Percentiles rank a stretch among this genome's conserved stretches.
Conservation (phyloP, 73 alveolate genomes). For the Paramecium octaurelia region DNA sequence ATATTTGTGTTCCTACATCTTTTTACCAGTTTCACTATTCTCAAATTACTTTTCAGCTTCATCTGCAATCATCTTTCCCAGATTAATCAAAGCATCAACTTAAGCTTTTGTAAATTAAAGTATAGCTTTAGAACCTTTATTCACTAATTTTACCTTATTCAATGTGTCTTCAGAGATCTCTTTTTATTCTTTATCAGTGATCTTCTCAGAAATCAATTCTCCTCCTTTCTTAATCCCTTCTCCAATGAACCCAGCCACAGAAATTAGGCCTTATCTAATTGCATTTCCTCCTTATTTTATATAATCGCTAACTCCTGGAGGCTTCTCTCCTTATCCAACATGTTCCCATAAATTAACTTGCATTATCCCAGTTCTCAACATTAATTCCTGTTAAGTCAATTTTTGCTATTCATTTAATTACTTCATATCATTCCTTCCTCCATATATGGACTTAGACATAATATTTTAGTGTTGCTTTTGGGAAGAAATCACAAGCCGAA, state of each 20-base stretch:
- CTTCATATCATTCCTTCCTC: background rate
- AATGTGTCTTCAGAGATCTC: background rate
- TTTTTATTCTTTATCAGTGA: slow-evolving; percentile 11
- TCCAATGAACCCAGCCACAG: slow-evolving; percentile 12
- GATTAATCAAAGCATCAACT: slow-evolving; percentile 17
- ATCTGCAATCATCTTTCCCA: slow-evolving; percentile 22
- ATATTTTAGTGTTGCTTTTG: background rate
- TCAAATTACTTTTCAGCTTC: slow-evolving; percentile 30
- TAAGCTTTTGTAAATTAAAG: slow-evolving; percentile 7
- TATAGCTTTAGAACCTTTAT: slow-evolving; percentile 24
- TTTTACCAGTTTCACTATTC: slow-evolving; percentile 17
- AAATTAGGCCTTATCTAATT: slow-evolving; percentile 3
- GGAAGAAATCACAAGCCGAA: background rate
- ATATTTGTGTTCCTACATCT: background rate
- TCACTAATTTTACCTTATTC: background rate
- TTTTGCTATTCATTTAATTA: background rate
- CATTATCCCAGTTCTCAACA: background rate
- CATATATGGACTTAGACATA: background rate
- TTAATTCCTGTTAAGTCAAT: background rate
- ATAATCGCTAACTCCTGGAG: slow-evolving; percentile 1
- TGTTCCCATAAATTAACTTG: slow-evolving; percentile 32
- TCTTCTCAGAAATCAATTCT: background rate
- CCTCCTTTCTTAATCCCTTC: slow-evolving; percentile 41
- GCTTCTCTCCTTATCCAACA: slow-evolving; percentile 36
- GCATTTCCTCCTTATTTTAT: slow-evolving; percentile 25